Base-by-base conservation (phyloP, 139 green algal species). In the Ostreobium quekettii region DNA sequence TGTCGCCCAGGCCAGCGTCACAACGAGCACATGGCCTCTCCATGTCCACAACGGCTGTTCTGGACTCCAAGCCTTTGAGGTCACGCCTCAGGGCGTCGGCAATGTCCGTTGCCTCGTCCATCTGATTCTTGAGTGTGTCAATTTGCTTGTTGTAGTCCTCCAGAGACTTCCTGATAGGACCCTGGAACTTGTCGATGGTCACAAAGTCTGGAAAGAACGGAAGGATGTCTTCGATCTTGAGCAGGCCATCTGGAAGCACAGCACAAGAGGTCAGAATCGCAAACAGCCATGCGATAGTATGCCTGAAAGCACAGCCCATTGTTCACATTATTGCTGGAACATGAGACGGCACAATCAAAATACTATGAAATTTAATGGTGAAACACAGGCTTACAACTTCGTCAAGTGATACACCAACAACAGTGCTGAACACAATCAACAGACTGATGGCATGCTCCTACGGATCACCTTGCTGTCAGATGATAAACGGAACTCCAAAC, bases 141-240 rank as follows among this genome's bases (percentile, higher is more conserved):
- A 96, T 96, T 70, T 90, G 81, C 31, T 60, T 60, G 69, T 90
- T 95, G 80, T 97, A 97, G 3, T 85, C 76, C 77, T 96, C 83
- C 63, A 97, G 77, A 26, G 80, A 87, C 58, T 81, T 70, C 71
- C 88, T 90, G 67, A 96, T 90, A 56, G 87, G 83, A 4, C 86
- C 87, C 72, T 96, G 94, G 81, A 98, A 98, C 68, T 89, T 83
- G 59, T 95, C 93, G 29, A 98, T 97, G 37, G 89, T 81, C 29
- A 93, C 86, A 82, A 97, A 97, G 71, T 96, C 89, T 1, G 93
- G 93, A 76, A 98, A 98, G 60, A 98, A 89, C 0, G 92, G 92
- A 46, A 98, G 81, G 36, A 98, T 83, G 83, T 98, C 93, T 73
- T 98, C 93, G 29, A 97, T 93, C 65, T 89, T 87, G 2, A 98